A percentile compares a stretch with the other conserved stretches of the same genome.
Conservation (phyloP, 2,329 filamentous ascomycete species). For the Xylariaceae sp. region DNA sequence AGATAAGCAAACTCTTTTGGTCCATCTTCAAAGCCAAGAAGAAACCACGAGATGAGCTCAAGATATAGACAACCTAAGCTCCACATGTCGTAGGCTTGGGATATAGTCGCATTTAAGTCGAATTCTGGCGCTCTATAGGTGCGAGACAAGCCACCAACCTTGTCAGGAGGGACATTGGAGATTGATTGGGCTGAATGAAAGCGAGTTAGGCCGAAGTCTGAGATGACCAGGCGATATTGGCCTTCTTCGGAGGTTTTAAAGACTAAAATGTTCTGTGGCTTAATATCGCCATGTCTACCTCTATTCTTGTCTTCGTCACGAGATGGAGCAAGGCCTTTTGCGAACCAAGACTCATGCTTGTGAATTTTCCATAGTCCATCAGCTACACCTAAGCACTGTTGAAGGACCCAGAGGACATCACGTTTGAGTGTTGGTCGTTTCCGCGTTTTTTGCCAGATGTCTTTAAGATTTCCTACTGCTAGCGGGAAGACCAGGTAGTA, state of each 20-base stretch:
- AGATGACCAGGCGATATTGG: slow-evolving; percentile 18
- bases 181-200: slow-evolving; percentile 17
- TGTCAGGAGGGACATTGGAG: slow-evolving; percentile 8
- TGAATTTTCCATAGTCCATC: slow-evolving; percentile 26
- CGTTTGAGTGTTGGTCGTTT: neutral
- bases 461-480: slow-evolving; percentile 20
- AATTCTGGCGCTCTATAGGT: slow-evolving; percentile 22
- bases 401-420: slow-evolving; percentile 18
- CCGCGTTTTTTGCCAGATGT: slow-evolving; percentile 21
- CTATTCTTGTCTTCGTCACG: slow-evolving; percentile 7
- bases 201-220: slow-evolving; percentile 23
- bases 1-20: neutral
- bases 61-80: slow-evolving; percentile 24
- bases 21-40: slow-evolving; percentile 3
- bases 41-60: slow-evolving; percentile 26
- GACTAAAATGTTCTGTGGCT: slow-evolving; percentile 21
- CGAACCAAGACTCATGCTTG: slow-evolving; percentile 7
- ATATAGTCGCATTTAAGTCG: slow-evolving; percentile 8
- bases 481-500: slow-evolving; percentile 28
- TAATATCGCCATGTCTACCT: slow-evolving; percentile 22
- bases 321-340: neutral
- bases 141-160: slow-evolving; percentile 6
- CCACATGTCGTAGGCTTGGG: slow-evolving; percentile 25
- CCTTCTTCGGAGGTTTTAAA: neutral
- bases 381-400: slow-evolving; percentile 22